Conservation (phyloP, 139 green algal species). For the Chlorokybus atmophyticus region DNA sequence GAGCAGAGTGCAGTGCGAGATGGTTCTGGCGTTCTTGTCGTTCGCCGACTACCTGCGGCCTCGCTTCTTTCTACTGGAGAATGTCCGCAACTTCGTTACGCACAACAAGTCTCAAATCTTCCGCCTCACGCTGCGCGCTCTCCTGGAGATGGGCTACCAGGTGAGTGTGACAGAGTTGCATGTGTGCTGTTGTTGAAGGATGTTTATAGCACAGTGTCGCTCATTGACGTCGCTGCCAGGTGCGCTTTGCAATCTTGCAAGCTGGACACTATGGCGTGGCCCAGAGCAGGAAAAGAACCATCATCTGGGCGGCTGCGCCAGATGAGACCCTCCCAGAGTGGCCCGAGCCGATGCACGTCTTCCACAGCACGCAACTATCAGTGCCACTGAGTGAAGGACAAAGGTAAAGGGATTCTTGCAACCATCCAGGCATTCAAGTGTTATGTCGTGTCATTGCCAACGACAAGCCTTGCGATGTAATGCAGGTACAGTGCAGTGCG, state of each 20-base stretch:
- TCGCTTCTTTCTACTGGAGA: slow-evolving; percentile 90
- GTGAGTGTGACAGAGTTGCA: too few species aligned
- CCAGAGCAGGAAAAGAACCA: slow-evolving; percentile 86
- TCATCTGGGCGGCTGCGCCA: slow-evolving; percentile 83
- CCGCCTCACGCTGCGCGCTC: slow-evolving; percentile 68
- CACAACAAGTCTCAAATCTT: slow-evolving; percentile 93
- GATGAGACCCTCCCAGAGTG: slow-evolving; percentile 71
- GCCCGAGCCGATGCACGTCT: slow-evolving; percentile 70
- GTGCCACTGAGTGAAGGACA: slow-evolving; percentile 1
- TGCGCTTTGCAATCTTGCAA: slow-evolving; percentile 92
- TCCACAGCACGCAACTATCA: slow-evolving; percentile 54
- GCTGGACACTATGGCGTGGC: slow-evolving; percentile 87
- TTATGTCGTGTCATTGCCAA: too few species aligned
- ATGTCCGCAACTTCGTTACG: slow-evolving; percentile 91
- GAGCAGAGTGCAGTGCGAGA: slow-evolving; percentile 89
- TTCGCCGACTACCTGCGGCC: slow-evolving; percentile 87
- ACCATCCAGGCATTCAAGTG: too few species aligned
- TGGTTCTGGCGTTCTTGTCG: slow-evolving; percentile 83
- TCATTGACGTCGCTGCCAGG: slow-evolving; percentile 41
- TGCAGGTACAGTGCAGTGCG: slow-evolving; percentile 56
- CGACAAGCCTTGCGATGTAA: slow-evolving; percentile 61
- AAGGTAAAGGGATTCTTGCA: background rate
- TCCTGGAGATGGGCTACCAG: slow-evolving; percentile 96
- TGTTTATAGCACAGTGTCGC: background rate
- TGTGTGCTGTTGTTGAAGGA: too few species aligned